Conservation (phyloP, 2,329 filamentous ascomycete genomes). For the Malbranchea cinnamomea region DNA sequence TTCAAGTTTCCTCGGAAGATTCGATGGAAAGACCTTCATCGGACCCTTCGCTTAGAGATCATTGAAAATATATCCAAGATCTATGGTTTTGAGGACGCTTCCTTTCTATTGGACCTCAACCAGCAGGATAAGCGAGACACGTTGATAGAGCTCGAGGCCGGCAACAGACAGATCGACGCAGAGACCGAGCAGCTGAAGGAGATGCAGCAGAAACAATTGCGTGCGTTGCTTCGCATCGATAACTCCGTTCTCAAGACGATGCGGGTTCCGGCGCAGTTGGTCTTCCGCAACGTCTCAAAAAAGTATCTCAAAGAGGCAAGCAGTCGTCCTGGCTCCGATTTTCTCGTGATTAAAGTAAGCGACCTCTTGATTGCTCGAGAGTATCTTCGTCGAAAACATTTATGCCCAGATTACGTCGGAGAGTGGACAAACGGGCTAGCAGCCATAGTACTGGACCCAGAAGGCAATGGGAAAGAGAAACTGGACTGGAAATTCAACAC, state of each 20-base stretch:
- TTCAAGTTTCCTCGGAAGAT: constrained; percentile 10
- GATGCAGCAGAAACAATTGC: constrained; percentile 23
- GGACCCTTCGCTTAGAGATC: constrained; percentile 22
- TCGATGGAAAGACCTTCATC: constrained; percentile 20
- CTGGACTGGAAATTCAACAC: constrained; percentile 7
- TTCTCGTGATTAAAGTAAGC: constrained; percentile 16
- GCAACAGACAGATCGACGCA: constrained; percentile 15
- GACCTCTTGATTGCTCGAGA: constrained; percentile 19
- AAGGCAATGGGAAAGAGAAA: constrained; percentile 10
- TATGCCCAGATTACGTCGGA: constrained; percentile 18
- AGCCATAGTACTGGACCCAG: constrained; percentile 5
- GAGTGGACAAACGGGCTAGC: constrained; percentile 19
- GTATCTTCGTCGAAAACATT: constrained; percentile 17
- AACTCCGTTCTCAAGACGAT: constrained; percentile 15
- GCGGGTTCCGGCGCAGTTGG: constrained; percentile 15
- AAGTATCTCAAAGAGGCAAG: constrained; percentile 10
- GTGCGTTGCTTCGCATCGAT: constrained; percentile 18
- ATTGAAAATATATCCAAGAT: constrained; percentile 17
- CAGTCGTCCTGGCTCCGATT: constrained; percentile 10
- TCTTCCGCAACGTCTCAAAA: constrained; percentile 16
- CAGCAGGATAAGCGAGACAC: constrained; percentile 13
- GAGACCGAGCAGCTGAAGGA: constrained; percentile 17
- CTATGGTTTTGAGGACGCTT: constrained; percentile 12
- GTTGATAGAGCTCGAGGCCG: constrained; percentile 8
- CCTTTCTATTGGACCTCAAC: constrained; percentile 15